Evolutionary conservation across 2,329 filamentous ascomycete genomes (phyloP), one percentile per base, ranked within the genome.

Genomic region (Aspergillus nomiae): DNA sequence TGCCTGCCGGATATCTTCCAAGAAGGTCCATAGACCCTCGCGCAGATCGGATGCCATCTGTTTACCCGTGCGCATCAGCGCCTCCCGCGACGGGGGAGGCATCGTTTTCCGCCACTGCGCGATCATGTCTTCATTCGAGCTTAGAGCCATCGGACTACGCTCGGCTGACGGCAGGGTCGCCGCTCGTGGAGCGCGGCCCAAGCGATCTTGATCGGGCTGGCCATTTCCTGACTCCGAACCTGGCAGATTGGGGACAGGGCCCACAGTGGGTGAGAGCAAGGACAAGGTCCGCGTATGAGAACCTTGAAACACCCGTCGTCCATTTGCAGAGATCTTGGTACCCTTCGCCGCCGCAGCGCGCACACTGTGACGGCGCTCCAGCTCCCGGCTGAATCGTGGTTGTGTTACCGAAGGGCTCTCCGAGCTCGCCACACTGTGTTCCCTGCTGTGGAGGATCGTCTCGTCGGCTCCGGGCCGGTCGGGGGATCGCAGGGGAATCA

Each of bases 1-100:
- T 16, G 94, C 96, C 78, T 98, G 95, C 68, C 94, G 87, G 55
- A 99, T 88, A 74, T 99, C 95, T 76, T 98, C 95, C 63, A 97
- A 88, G 78, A 99, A 99, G 1, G 92, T 97, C 88, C 91, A 94
- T 56, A 99, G 81, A 2, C 95, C 94, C 58, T 95, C 88, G 75
- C 90, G 92, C 77, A 99, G 89, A 78, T 97, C 95, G 63, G 92
- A 90, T 19, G 94, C 91, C 77, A 97, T 89, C 76, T 95, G 92
- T 74, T 93, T 93, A 63, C 83, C 82, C 60, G 80, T 86, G 71
- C 78, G 82, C 63, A 87, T 75, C 46, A 88, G 73, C n/a, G 80
- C 76, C 51, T 87, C 85, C 19, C 82, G 78, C 32, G 83, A 80
- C 12, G 81, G 74, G 9, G 79, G 74, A 9, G 77, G 79, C 66